Base-by-base conservation (phyloP, 345 rosid genomes). In the Laguncularia racemosa region DNA sequence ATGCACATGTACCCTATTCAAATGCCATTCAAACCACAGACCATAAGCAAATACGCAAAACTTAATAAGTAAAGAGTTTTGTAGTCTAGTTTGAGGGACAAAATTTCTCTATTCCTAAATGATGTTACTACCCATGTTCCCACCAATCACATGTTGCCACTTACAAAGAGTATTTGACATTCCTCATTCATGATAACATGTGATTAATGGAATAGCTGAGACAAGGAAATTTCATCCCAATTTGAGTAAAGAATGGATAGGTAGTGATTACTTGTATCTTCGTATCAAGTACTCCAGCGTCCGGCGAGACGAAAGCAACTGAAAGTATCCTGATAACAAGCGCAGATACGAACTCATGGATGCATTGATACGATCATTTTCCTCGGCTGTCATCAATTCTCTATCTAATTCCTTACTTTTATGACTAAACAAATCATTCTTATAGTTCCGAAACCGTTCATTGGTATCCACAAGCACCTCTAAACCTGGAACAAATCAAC, bases 201-300 rank as follows among this genome's bases (percentile, higher is more conserved):
- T 33, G 40, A 33, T 33, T 33, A 10, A 33, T 14, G 16, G 4
- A 15, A 51, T 19, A 50, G 14, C 26, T 20, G 3, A 13, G 26
- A 20, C 26, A 18, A n/a, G n/a, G 55, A 44, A 16, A 3, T 48
- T 16, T 7, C 54, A n/a, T 16, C 51, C 14, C 26, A 69, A 46
- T 10, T 26, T 10, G 51, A 13, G 16, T 33, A 33, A 44, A 64
- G 18, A 16, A 8, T 4, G 19, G 5, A 13, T 50, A 20, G 51
- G 16, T 14, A 55, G 3, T 13, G 47, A 83, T 63, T 69, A 93
- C 99, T 85, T 85, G 73, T 89, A 85, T 87, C 92, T 76, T 44
- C 99, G 81, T 49, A 93, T 84, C 71, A 93, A 80, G 78, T 89
- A 93, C 86, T 93, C 99, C 8, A 89, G 86, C 6, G 96, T 85